phyloP scores from a whole-genome alignment of 2,329 filamentous ascomycete species.

The Fusarium guadeloupense region DNA sequence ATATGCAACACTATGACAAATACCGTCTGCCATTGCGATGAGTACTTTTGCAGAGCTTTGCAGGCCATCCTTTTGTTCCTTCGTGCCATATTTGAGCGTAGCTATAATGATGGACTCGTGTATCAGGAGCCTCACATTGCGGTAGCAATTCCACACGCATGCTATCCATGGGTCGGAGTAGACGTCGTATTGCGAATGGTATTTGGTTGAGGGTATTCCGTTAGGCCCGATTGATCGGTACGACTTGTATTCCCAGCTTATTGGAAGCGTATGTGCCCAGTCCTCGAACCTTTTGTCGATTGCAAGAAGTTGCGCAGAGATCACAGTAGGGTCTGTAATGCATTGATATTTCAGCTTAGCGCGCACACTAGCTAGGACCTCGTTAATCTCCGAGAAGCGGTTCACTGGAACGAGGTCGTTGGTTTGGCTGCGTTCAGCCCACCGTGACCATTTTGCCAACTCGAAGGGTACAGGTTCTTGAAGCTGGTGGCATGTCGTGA shows the following conservation, averaged over 20 bases:
- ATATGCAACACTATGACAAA: slow-evolving; percentile 35
- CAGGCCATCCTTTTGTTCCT: neutral
- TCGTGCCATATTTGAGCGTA: slow-evolving; percentile 18
- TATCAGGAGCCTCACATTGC: slow-evolving; percentile 26
- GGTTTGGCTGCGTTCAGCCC: slow-evolving; percentile 14
- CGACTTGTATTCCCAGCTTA: slow-evolving; percentile 22
- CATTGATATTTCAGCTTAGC: slow-evolving; percentile 24
- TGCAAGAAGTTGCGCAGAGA: slow-evolving; percentile 15
- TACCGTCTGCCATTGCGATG: slow-evolving; percentile 15
- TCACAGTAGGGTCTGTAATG: slow-evolving; percentile 11
- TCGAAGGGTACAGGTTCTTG: slow-evolving; percentile 35
- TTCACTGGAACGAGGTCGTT: slow-evolving; percentile 8
- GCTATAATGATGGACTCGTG: slow-evolving; percentile 33
- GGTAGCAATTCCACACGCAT: slow-evolving; percentile 36
- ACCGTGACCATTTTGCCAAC: slow-evolving; percentile 30
- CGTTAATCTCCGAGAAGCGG: slow-evolving; percentile 28
- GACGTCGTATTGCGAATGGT: slow-evolving; percentile 19
- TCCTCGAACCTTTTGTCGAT: slow-evolving; percentile 17
- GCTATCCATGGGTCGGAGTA: slow-evolving; percentile 34
- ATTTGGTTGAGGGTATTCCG: slow-evolving; percentile 4
- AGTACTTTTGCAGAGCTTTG: slow-evolving; percentile 20
- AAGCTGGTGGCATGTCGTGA: slow-evolving; percentile 37
- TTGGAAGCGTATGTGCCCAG: slow-evolving; percentile 5
- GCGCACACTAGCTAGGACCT: slow-evolving; percentile 7
- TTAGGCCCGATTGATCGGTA: slow-evolving; percentile 13